A percentile compares a stretch with the other conserved stretches of the same genome.
Conservation (phyloP, 257 asterid species). For the Jasminum sambac region DNA sequence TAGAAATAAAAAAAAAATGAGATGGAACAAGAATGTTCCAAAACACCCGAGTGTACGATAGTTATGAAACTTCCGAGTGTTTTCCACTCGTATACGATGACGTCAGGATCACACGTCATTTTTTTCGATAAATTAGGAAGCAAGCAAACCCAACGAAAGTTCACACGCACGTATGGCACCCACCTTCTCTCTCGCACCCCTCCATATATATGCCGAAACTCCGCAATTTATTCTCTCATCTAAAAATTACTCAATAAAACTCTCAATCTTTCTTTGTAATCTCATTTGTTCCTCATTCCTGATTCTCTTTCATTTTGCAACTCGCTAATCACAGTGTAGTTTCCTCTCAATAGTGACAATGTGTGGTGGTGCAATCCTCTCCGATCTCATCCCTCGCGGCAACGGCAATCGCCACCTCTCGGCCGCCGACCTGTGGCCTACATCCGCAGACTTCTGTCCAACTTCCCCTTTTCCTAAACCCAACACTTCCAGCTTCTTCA, state of each 20-base stretch:
- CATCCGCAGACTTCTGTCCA: slow-evolving; percentile 56
- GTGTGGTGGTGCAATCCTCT: slow-evolving; percentile 87
- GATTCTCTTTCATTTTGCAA: background rate
- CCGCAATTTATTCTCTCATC: background rate
- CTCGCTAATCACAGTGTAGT: background rate
- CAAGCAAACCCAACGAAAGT: background rate
- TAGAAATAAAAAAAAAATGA: too few relatives aligned
- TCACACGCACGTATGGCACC: background rate
- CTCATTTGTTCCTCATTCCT: background rate
- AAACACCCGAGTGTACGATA: too few relatives aligned
- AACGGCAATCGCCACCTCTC: slow-evolving; percentile 36
- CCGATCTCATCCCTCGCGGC: slow-evolving; percentile 48
- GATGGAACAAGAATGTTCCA: too few relatives aligned
- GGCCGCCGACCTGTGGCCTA: slow-evolving; percentile 41
- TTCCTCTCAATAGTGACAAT: slow-evolving; percentile 29
- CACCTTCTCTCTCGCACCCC: background rate
- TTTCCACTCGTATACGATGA: too few relatives aligned
- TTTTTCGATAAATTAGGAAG: too few relatives aligned
- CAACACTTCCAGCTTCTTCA: slow-evolving; percentile 20
- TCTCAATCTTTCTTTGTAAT: background rate
- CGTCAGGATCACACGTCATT: too few relatives aligned
- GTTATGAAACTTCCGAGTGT: too few relatives aligned
- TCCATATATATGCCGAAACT: background rate
- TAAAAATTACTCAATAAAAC: background rate
- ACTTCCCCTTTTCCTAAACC: slow-evolving; percentile 4